Base-by-base conservation (phyloP, 2,329 filamentous ascomycete genomes). In the Penicillium brasilianum region DNA sequence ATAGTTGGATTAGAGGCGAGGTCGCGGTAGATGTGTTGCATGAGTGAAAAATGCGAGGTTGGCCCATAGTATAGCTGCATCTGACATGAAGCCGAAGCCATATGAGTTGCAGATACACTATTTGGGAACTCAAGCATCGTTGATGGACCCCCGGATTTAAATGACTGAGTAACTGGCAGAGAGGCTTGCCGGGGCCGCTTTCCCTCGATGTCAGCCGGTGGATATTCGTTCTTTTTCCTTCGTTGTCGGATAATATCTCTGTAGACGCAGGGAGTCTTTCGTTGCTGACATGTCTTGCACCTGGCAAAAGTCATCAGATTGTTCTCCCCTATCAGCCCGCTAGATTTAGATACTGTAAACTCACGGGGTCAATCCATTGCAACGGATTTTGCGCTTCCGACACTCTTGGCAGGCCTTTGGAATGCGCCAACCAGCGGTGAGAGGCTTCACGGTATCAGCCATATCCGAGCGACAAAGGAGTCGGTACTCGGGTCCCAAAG, bases 21-120 rank as follows among this genome's bases (percentile, higher is more conserved):
- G 30, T 74, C 74, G 1, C 73, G 65, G 51, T 78, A 78, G 11
- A 78, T 71, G 22, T 77, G 70, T 41, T 78, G 75, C 70, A 78
- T 76, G 0, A 82, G 73, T 0, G 80, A 74, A 34, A 82, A 82
- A 62, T 82, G 80, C 0, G 80, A 82, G 0, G 80, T 80, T 0
- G 80, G 77, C 0, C 80, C 80, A 68, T 82, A 82, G 65, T 82
- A 82, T 0, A 82, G 70, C 61, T 82, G 79, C 16, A 81, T 73
- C 37, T 75, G 70, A 59, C 78, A 80, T 20, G 78, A 81, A 0
- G 80, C 76, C 1, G 79, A 80, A 28, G 79, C 74, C 66, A 78
- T 76, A 63, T 82, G 80, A 9, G 78, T 81, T 20, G 80, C 80
- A 3, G 80, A 78, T n/a, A 82, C 80, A 58, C 80, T 82, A 59